Evolutionary conservation across 768 basidiomycete species (phyloP), one percentile per base, ranked within the genome.

Genomic region (Solioccasus polychromus): DNA sequence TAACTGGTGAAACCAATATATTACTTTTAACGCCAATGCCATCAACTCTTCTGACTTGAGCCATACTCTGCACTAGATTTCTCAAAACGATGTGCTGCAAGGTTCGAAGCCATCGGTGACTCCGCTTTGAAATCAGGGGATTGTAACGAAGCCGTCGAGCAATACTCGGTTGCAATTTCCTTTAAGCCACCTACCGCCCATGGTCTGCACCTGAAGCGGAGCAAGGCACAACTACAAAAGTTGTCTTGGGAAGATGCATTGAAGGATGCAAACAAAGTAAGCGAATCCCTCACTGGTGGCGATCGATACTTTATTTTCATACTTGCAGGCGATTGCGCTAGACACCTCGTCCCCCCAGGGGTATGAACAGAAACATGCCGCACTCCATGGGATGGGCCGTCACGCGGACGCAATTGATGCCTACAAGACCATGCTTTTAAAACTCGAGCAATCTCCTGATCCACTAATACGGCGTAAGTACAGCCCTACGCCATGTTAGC

Each of bases 201-300:
- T 7, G 8, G 25, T 11, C 25, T 56, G 14, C 44, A 35, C 25
- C 34, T 51, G 5, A 56, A 56, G 24, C 53, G 55, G n/a, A 56
- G 53, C 35, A 39, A 44, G 25, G 55, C 31, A 10, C 49, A 39
- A 24, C 47, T 39, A 6, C 36, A 29, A 39, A 40, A 29, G 25
- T 32, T 40, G 3, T 45, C 35, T 20, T 56, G 52, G 54, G 46
- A 41, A n/a, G 53, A 46, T 29, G 54, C 54, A 24, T 19, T 56
- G 12, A 20, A 35, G 7, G 54, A 56, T 17, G 54, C 54, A 5
- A 34, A 51, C 18, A 17, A 48, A 26, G 54, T 56, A 45, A 36
- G 29, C 14, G 24, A 32, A 7, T 31, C 8, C 29, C 23, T 24
- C 11, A 28, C 39, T 31, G 11, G 30, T 15, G n/a, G 11, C 4